Base-by-base conservation (phyloP, 1,284 basidiomycete genomes). In the Pisolithus thermaeus region DNA sequence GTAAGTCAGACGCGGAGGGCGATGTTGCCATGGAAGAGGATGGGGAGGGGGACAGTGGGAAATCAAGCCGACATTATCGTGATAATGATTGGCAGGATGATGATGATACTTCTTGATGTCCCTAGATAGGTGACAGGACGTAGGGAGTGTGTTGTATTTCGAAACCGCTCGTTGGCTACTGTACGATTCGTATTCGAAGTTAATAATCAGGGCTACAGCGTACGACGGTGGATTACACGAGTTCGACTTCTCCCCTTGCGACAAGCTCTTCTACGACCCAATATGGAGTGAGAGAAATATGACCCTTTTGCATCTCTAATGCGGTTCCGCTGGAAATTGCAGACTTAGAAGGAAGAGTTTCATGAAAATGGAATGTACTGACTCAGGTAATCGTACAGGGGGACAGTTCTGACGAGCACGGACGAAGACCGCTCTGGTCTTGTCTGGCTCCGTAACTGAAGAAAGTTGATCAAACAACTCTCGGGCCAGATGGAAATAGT, bases 401-500 rank as follows among this genome's bases (percentile, higher is more conserved):
- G 84, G 82, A 66, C 90, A 90, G 48, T 79, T 75, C 49, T 77
- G 72, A 18, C 83, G 74, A 11, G 90, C 90, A 64, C 85, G 88
- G 1, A 88, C 83, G 61, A 95, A 87, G 1, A 96, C 89, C 0
- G 89, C 83, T 0, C 78, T 75, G 11, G 77, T 74, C 58, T 79
- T 82, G 61, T 92, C 85, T 2, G 92, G 92, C 58, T 81, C 75
- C 0, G 84, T 75, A 11, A 92, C 92, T 94, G 63, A 20, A 30
- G 20, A 53, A 9, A 27, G 51, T 61, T 25, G 57, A 53, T 52
- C 37, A 43, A 28, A n/a, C 42, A 46, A 20, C n/a, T 35, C 49
- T 47, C 28, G 28, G 11, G 28, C 8, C 22, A n/a, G n/a, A 41
- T 46, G 36, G 27, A 44, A 14, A 25, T 25, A 22, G 27, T 20